Base-by-base conservation (phyloP, 148 eudicot genomes). In the Talinum fruticosum region DNA sequence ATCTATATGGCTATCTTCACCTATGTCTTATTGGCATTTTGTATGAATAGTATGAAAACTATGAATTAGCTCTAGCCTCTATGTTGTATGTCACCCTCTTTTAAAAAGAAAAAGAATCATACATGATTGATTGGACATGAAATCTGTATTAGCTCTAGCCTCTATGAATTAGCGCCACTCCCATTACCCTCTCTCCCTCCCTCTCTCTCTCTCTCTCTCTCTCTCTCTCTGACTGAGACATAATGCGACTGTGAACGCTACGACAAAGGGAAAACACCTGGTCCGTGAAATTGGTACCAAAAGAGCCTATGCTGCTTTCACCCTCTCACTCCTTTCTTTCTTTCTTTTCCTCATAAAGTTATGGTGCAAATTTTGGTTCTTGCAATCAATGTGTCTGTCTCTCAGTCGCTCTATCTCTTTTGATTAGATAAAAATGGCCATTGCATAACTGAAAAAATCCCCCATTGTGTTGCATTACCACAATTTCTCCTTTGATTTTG, bases 251-350 rank as follows among this genome's bases (percentile, higher is more conserved):
- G 81, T 13, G 30, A 12, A 64, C 29, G 30, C 30, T 49, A 51
- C 64, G 78, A 76, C 75, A 71, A 71, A 64, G 71, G 70, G 57
- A 80, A 70, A 80, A 75, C 83, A 80, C 83, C 83, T 80, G 79
- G 79, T 71, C 83, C 83, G 71, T 76, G 83, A 80, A 37, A 33
- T 69, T 59, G 65, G 79, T 69, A 74, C 71, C 65, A 54, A 51
- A 67, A 53, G 1, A n/a, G 4, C 5, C 16, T 5, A 4, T 73
- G 45, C 66, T 73, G 61, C 59, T 67, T 18, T 68, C 64, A 13
- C 76, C 47, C 6, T 53, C 53, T 21, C 53, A 26, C 34, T 65
- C 49, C 44, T 38, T 41, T 45, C 54, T 8, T 13, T 47, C 30
- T 75, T 33, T 62, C 71, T 61, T 53, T 75, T 30, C 71, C 26